phyloP scores from a whole-genome alignment of 2,329 filamentous ascomycete species.

The Neofusicoccum cordaticola region DNA sequence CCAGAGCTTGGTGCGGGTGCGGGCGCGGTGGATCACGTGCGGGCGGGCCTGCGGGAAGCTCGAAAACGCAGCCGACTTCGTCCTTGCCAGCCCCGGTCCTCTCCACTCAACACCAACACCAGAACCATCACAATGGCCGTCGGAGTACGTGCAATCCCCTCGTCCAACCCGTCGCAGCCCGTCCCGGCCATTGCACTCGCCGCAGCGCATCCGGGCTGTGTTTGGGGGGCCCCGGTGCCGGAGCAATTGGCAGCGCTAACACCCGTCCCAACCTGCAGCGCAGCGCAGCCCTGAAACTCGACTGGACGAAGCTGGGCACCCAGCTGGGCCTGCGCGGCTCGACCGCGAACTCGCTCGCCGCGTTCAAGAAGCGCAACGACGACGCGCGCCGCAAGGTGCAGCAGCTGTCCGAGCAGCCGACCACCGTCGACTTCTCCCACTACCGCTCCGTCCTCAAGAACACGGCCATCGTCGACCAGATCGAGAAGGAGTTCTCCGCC shows the following conservation, averaged over 20 bases:
- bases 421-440: conserved; percentile 85
- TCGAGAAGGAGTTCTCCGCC: conserved; percentile 88
- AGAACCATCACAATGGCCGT: conserved; percentile 44
- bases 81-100: conserved; percentile 46
- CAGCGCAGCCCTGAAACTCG: conserved; percentile 98
- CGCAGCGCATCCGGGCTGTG: conserved; percentile 28
- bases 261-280: conserved; percentile 57
- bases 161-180: conserved; percentile 11
- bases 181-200: conserved; percentile 11
- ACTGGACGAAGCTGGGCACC: conserved; percentile 93
- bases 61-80: conserved; percentile 18
- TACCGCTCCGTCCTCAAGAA: conserved; percentile 96
- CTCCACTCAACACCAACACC: conserved; percentile 33
- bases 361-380: conserved; percentile 99
- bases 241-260: conserved; percentile 26
- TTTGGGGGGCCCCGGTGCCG: conserved; percentile 2
- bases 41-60: conserved; percentile 14
- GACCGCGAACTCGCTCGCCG: conserved; percentile 84
- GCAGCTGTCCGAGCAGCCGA: conserved; percentile 76
- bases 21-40: conserved; percentile 7
- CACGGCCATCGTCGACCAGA: conserved; percentile 90
- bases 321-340: conserved; percentile 95
- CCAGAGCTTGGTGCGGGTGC: background rate
- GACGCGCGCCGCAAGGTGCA: conserved; percentile 93
- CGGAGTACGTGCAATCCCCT: conserved; percentile 38